Conservation (phyloP, 2,329 filamentous ascomycete genomes). For the Bipolaris gigantea region DNA sequence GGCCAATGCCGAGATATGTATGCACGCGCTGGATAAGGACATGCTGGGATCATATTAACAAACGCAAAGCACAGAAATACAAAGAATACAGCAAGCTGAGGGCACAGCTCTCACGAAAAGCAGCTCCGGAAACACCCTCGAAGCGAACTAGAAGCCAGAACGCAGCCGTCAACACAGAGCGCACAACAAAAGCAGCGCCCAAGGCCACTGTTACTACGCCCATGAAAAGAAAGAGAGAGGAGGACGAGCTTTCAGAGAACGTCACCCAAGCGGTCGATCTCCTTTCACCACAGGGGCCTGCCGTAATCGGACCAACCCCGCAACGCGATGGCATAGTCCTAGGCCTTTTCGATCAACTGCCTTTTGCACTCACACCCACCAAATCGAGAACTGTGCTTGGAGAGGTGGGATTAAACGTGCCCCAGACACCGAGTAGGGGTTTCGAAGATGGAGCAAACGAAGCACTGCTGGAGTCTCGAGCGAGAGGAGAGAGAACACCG, state of each 20-base stretch:
- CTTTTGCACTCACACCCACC: slow-evolving; percentile 49
- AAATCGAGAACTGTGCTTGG: slow-evolving; percentile 36
- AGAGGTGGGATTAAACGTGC: slow-evolving; percentile 37
- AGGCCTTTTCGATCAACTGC: slow-evolving; percentile 74
- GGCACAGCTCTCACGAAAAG: slow-evolving; percentile 31
- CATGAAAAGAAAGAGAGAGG: slow-evolving; percentile 38
- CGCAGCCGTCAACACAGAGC: slow-evolving; percentile 22
- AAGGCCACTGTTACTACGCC: slow-evolving; percentile 29
- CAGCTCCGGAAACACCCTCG: slow-evolving; percentile 37
- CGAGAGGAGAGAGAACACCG: slow-evolving; percentile 50
- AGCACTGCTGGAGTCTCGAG: slow-evolving; percentile 32
- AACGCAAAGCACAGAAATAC: slow-evolving; percentile 66
- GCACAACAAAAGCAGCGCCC: slow-evolving; percentile 32
- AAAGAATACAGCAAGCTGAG: slow-evolving; percentile 72
- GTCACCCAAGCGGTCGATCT: slow-evolving; percentile 17
- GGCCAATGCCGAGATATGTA: slow-evolving; percentile 70
- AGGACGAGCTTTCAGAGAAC: slow-evolving; percentile 19
- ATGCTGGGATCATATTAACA: slow-evolving; percentile 14
- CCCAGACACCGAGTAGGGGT: slow-evolving; percentile 47
- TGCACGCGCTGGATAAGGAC: slow-evolving; percentile 18
- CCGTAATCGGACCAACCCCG: slow-evolving; percentile 71
- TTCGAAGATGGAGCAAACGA: slow-evolving; percentile 29
- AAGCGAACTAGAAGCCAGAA: slow-evolving; percentile 32
- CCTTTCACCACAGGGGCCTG: slow-evolving; percentile 38
- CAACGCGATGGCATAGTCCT: slow-evolving; percentile 77